Conservation (phyloP, 2,329 filamentous ascomycete genomes). For the Lojkania enalia region DNA sequence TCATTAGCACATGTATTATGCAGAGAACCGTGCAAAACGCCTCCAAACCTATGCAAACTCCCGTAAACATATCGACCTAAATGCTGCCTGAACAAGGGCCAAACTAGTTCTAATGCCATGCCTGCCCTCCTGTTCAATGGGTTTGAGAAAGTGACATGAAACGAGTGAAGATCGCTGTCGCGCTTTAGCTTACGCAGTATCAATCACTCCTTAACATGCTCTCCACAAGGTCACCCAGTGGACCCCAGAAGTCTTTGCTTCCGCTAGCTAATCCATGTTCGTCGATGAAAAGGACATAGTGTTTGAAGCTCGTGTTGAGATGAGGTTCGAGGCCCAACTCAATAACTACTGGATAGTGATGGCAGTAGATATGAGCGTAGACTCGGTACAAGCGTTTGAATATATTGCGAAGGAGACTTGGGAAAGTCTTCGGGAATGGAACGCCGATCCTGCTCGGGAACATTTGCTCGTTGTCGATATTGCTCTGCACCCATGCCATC, state of each 20-base stretch:
- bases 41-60: too few species aligned
- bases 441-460: slow-evolving; percentile 96
- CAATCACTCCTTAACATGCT: slow-evolving; percentile 95
- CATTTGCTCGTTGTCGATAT: slow-evolving; percentile 92
- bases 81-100: too few species aligned
- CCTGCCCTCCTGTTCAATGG: too few species aligned
- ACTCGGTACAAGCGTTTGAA: slow-evolving; percentile 99
- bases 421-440: slow-evolving; percentile 87
- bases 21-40: too few species aligned
- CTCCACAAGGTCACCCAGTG: slow-evolving; percentile 91
- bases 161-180: too few species aligned
- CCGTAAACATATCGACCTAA: too few species aligned
- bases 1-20: too few species aligned
- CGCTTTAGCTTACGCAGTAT: too few species aligned
- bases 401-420: slow-evolving; percentile 95
- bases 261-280: slow-evolving; percentile 91
- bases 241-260: slow-evolving; percentile 92
- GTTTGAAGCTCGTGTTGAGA: slow-evolving; percentile 99
- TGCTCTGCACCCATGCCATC: slow-evolving; percentile 94
- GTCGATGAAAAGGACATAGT: slow-evolving; percentile 98
- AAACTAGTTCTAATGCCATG: too few species aligned
- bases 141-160: too few species aligned
- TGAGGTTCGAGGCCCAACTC: slow-evolving; percentile 95
- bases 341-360: slow-evolving; percentile 94
- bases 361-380: slow-evolving; percentile 97